Percentiles rank a stretch among this genome's conserved stretches.
phyloP scores from a whole-genome alignment of 148 eudicot species.

The Euryodendron excelsum region DNA sequence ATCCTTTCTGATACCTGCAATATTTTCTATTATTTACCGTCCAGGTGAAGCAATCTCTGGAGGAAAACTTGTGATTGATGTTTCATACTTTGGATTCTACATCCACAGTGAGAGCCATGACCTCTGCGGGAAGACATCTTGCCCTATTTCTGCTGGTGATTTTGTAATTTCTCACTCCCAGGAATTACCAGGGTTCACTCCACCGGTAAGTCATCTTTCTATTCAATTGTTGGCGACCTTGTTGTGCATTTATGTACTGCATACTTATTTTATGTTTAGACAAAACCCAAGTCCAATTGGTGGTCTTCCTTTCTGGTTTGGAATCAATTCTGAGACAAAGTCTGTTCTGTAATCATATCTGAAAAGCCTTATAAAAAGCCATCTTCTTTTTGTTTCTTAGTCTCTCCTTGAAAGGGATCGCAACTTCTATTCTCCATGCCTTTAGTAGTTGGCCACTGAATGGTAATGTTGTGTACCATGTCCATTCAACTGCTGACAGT shows the following conservation, averaged over 20 bases:
- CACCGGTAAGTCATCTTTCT: slow-evolving; percentile 65
- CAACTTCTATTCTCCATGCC: not conserved
- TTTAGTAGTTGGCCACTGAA: not conserved
- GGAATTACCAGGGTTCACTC: slow-evolving; percentile 65
- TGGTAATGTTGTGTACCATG: not conserved
- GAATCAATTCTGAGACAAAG: not conserved
- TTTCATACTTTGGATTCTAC: slow-evolving; percentile 60
- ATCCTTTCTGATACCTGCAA: not conserved
- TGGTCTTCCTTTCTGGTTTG: not conserved
- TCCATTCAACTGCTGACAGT: not conserved
- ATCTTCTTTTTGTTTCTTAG: not conserved
- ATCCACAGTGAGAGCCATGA: slow-evolving; percentile 61
- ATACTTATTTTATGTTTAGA: not conserved
- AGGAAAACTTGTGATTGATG: slow-evolving; percentile 67
- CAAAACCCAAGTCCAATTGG: not conserved
- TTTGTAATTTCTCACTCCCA: slow-evolving; percentile 82
- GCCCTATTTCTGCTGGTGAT: slow-evolving; percentile 72
- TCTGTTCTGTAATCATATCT: not conserved
- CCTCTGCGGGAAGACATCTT: slow-evolving; percentile 64
- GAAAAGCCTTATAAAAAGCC: not conserved
- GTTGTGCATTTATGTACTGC: too few species aligned
- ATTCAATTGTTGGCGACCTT: not conserved
- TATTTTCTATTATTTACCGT: not conserved
- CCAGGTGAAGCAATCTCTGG: slow-evolving; percentile 56
- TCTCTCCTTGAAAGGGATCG: not conserved